Percentiles rank a stretch among this genome's conserved stretches.
Conservation (phyloP, 2,329 filamentous ascomycete species). For the Magnaporthiopsis poae region DNA sequence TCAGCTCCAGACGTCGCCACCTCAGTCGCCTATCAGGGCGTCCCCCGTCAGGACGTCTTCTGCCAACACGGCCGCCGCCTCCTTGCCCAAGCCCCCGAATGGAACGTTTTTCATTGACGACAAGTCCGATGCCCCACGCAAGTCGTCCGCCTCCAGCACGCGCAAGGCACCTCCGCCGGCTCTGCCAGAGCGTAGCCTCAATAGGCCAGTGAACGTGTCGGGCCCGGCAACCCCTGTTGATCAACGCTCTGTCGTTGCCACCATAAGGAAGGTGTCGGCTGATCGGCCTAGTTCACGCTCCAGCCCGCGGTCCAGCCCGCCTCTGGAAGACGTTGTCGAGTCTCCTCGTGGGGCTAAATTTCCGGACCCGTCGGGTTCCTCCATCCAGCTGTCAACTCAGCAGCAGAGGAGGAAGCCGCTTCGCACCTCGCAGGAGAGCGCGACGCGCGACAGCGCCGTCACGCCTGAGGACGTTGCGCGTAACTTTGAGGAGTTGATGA, state of each 20-base stretch:
- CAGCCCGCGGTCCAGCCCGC: conserved; percentile 6
- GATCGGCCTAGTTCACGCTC: conserved; percentile 1
- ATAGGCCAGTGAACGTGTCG: conserved; percentile 4
- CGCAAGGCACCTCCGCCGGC: conserved; percentile 1
- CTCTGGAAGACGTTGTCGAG: conserved; percentile 11
- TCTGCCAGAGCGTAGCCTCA: conserved; percentile 15
- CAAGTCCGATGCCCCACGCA: conserved; percentile 25
- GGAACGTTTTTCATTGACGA: conserved; percentile 26
- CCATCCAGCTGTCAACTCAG: conserved; percentile 33
- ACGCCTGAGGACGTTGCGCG: conserved; percentile 48
- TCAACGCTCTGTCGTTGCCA: conserved; percentile 12
- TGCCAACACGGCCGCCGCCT: conserved; percentile 23
- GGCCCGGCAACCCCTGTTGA: background rate
- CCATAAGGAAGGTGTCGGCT: conserved; percentile 28
- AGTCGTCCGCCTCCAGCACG: conserved; percentile 17
- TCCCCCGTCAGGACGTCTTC: conserved; percentile 10
- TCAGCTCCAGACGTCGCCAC: conserved; percentile 13
- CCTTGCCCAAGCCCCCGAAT: conserved; percentile 22
- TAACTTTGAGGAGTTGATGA: conserved; percentile 70
- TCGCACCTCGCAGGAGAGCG: conserved; percentile 49
- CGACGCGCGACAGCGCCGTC: conserved; percentile 21
- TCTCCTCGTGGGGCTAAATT: conserved; percentile 2
- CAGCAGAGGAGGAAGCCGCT: conserved; percentile 42
- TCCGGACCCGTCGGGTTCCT: conserved; percentile 38
- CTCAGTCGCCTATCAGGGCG: conserved; percentile 16